Base-by-base conservation (phyloP, 2,329 filamentous ascomycete genomes). In the Fusarium sp. region DNA sequence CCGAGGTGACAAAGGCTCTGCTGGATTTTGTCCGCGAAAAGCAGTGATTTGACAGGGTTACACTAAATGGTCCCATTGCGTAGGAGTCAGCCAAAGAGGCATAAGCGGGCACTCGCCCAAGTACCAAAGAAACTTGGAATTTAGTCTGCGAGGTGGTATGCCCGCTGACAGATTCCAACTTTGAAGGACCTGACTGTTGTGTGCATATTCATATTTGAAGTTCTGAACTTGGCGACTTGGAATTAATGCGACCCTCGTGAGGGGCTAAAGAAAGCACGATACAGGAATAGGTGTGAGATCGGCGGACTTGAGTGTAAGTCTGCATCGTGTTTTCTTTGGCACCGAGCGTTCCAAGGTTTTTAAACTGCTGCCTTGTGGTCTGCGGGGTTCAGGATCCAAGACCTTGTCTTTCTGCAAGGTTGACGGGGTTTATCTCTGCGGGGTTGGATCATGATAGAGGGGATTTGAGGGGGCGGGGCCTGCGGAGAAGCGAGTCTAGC, bases 1-100 rank as follows among this genome's bases (percentile, higher is more conserved):
- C 47, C 6, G 63, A 70, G 14, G 45, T 72, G 4, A 68, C 47
- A 30, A 53, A 39, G 6, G 52, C 41, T 4, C 10, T 69, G 15
- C 22, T 68, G n/a, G 67, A 70, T 0, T 71, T 66, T 58, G 52
- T 51, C 11, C 15, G n/a, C 1, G 19, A 25, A 6, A 40, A 35
- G 6, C 30, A 7, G 33, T 40, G 22, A 19, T n/a, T 35, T 20
- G 19, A 50, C 5, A 6, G 17, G 19, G 51, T 43, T 44, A 20
- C 25, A 43, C 3, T 23, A 0, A 15, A 19, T n/a, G 27, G 20
- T 53, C 4, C n/a, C 40, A 32, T 10, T 14, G 7, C 17, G 13
- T 17, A 41, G 47, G 17, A 22, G 14, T 35, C 15, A 35, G 9
- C 9, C 2, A 25, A 19, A 30, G 11, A 32, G 23, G 22, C 20